Base-by-base conservation (phyloP, 768 basidiomycete species). In the Boletus coccyginus region DNA sequence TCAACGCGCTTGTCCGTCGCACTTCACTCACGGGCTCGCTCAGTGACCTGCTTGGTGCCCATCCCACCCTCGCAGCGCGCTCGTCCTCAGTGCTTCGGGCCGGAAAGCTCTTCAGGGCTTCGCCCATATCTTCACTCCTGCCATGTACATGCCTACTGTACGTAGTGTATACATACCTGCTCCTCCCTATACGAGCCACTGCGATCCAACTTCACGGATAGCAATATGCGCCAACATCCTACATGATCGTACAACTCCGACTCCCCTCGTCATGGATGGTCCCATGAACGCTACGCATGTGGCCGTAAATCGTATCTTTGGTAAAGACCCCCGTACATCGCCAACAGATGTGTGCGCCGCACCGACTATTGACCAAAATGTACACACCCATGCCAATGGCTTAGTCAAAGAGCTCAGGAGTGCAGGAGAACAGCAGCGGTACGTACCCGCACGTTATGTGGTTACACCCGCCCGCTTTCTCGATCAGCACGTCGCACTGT, bases 301-400 rank as follows among this genome's bases (percentile, higher is more conserved):
- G 81, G 0, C 10, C 1, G 45, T 78, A 77, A 16, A 78, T 72
- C 7, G 66, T 62, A 0, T 33, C 54, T 0, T 4, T 19, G 0
- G 55, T 56, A 46, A 84, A 85, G 6, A 72, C 47, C 9, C 67
- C 67, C 72, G 82, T 66, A 54, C 85, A 86, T 9, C 68, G 67
- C 91, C 90, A 92, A 59, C 90, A 92, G 3, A 87, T 85, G 67
- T 92, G 90, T 1, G 85, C 87, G 46, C 81, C 77, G 66, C 90
- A 92, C 46, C 3, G 27, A 6, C 80, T 85, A 35, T 21, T 10
- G 19, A 33, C 24, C 24, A 2, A n/a, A 1, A n/a, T 43, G 11
- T 29, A 21, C 21, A 27, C 17, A 17, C 32, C 10, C 35, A 36
- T 14, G 11, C 5, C 1, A 1, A 40, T 12, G 14, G 5, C n/a